Evolutionary conservation across 2,329 filamentous ascomycete genomes (phyloP).

Genomic region (Salinomyces thailandicus): DNA sequence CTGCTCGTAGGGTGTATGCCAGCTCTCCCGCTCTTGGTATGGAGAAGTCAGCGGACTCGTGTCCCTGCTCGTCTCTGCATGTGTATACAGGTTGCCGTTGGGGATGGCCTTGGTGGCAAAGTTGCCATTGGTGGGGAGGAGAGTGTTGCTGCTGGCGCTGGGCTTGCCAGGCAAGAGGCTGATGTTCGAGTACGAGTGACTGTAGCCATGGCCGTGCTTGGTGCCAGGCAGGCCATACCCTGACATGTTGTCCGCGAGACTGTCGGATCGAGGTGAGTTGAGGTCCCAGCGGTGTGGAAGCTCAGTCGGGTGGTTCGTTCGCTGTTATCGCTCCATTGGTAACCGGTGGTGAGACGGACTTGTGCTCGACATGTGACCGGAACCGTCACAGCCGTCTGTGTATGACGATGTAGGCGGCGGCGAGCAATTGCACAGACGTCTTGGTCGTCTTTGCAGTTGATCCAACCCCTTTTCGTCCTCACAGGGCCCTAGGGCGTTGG

Average conservation of each 20-base stretch:
- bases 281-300: constrained; percentile 1
- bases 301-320: neutral
- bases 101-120: constrained; percentile 12
- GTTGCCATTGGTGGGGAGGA: constrained; percentile 5
- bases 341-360: neutral
- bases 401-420: no score
- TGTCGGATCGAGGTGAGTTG: neutral
- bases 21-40: constrained; percentile 2
- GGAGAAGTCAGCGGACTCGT: constrained; percentile 20
- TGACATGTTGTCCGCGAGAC: constrained; percentile 15
- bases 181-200: constrained; percentile 12
- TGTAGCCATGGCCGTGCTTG: constrained; percentile 23
- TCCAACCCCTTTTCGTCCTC: neutral
- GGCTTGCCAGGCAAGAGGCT: constrained; percentile 10
- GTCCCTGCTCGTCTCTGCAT: constrained; percentile 22
- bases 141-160: constrained; percentile 1
- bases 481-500: neutral
- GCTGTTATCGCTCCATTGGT: neutral
- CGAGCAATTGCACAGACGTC: neutral
- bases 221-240: constrained; percentile 33
- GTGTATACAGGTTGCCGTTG: constrained; percentile 17
- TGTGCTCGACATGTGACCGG: neutral
- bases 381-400: no score
- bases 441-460: neutral
- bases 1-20: constrained; percentile 11